A percentile compares a stretch with the other conserved stretches of the same genome.
Evolutionary conservation across 441 rosid genomes (phyloP).

Genomic region (Euphorbia celastroides): DNA sequence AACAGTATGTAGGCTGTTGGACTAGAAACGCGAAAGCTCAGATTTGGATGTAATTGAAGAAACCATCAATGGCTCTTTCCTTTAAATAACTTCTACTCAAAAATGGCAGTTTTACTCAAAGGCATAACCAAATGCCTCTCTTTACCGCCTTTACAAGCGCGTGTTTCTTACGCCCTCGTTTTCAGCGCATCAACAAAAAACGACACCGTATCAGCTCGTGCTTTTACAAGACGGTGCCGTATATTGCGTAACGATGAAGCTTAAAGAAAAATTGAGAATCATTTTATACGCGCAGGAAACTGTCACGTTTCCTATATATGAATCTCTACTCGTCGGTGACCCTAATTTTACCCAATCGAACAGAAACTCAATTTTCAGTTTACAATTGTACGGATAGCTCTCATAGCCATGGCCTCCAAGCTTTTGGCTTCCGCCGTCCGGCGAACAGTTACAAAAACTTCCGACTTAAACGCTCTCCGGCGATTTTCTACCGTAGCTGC

Average conservation of each 20-base stretch:
- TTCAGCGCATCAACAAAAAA: neutral
- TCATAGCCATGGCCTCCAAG: constrained; percentile 39
- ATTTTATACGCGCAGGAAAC: neutral
- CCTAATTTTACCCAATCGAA: neutral
- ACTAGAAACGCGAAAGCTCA: neutral
- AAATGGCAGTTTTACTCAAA: neutral
- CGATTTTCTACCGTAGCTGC: constrained; percentile 27
- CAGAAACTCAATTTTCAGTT: neutral
- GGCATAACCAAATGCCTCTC: neutral
- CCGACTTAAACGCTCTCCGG: constrained; percentile 17
- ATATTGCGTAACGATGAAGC: neutral
- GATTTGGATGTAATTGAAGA: neutral
- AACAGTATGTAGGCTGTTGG: neutral
- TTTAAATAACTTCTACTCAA: neutral
- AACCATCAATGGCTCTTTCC: neutral
- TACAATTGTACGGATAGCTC: too few species aligned
- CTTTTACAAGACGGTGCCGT: neutral
- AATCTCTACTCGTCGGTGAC: constrained; percentile 5
- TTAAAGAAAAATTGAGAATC: neutral
- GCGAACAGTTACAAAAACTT: constrained; percentile 21
- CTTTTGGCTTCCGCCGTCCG: constrained; percentile 38
- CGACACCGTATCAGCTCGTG: neutral
- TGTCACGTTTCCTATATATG: constrained; percentile 9
- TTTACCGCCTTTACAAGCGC: neutral
- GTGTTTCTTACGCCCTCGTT: neutral